phyloP scores from a whole-genome alignment of 2,329 filamentous ascomycete species.

The Elsinoe arachidis region DNA sequence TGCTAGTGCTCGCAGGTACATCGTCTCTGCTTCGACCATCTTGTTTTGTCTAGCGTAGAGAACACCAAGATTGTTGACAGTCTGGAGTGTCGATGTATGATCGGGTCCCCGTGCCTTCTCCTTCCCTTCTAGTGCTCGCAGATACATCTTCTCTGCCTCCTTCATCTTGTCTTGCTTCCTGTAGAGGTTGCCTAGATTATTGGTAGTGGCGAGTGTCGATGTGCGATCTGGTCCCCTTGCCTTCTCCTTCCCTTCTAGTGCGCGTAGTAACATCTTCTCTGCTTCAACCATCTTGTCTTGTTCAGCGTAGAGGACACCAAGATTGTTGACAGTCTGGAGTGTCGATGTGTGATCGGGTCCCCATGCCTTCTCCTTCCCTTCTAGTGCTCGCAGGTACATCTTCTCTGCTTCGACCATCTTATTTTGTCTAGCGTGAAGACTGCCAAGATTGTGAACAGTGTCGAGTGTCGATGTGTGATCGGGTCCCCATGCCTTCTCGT shows the following conservation, averaged over 20 bases:
- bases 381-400: no score
- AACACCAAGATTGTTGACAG: constrained; percentile 14
- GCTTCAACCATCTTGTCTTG: no score
- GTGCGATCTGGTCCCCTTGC: constrained; percentile 12
- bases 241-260: constrained; percentile 15
- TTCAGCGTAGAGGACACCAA: neutral
- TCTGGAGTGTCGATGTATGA: constrained; percentile 16
- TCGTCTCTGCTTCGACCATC: constrained; percentile 15
- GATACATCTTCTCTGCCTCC: no score
- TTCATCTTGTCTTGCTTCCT: no score
- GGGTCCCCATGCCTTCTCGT: neutral
- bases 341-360: neutral
- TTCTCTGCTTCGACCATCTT: no score
- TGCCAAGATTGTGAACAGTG: constrained; percentile 9
- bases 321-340: constrained; percentile 1
- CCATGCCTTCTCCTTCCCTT: neutral
- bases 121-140: constrained; percentile 14
- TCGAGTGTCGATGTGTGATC: neutral
- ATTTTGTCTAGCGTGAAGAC: neutral
- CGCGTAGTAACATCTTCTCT: no score
- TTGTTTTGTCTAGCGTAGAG: constrained; percentile 14
- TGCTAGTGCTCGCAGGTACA: constrained; percentile 15
- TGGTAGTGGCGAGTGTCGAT: constrained; percentile 12
- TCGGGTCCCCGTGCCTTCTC: constrained; percentile 14
- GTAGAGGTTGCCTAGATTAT: constrained; percentile 10